A percentile compares a stretch with the other conserved stretches of the same genome.
Conservation (phyloP, 768 basidiomycete species). For the Lyophyllum decastes region DNA sequence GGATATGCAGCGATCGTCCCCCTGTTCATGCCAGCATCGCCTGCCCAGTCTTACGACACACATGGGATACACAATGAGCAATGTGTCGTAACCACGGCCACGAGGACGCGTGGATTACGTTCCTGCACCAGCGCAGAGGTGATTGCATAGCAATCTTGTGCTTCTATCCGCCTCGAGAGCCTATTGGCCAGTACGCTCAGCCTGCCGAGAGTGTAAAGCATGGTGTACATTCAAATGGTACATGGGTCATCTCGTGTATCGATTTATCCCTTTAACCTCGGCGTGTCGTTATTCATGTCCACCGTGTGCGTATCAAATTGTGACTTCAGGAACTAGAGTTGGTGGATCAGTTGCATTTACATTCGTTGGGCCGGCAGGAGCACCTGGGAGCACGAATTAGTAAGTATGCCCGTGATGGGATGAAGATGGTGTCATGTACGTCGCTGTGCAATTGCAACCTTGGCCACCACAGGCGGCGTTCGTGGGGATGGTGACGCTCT, state of each 20-base stretch:
- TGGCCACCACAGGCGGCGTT: slow-evolving; percentile 28
- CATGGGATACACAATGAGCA: too few species aligned
- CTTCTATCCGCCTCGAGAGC: neutral
- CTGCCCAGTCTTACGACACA: too few species aligned
- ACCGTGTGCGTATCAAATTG: neutral
- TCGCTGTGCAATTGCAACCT: slow-evolving; percentile 23
- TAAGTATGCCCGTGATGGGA: neutral
- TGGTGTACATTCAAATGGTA: neutral
- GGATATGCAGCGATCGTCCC: neutral
- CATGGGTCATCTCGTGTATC: neutral
- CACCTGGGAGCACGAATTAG: slow-evolving; percentile 13
- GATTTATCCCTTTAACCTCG: neutral
- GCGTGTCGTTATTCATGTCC: neutral
- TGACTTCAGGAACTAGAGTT: too few species aligned
- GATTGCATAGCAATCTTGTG: neutral
- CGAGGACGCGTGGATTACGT: neutral
- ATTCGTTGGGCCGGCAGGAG: slow-evolving; percentile 19
- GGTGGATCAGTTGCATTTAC: slow-evolving; percentile 18
- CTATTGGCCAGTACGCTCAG: neutral
- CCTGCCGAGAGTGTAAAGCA: neutral
- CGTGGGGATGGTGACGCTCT: slow-evolving; percentile 29
- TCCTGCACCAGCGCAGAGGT: neutral
- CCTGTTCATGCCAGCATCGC: neutral
- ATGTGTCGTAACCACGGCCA: neutral
- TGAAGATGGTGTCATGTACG: slow-evolving; percentile 17